Evolutionary conservation across 257 asterid species (phyloP), one percentile per base, ranked within the genome.

Genomic region (Gentiana macrophylla): DNA sequence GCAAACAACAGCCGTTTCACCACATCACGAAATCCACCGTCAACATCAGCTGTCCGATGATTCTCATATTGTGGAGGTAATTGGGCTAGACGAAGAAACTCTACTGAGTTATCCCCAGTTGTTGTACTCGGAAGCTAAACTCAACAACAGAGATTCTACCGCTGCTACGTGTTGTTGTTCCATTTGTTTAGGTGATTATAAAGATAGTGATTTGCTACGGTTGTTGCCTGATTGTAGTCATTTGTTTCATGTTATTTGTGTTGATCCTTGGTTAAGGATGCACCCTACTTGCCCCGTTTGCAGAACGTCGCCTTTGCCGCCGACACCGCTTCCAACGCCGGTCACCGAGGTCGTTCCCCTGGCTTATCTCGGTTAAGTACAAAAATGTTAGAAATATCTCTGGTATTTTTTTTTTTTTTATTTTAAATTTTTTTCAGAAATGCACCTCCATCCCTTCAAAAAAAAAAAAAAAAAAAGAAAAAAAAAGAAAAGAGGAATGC

Each of bases 261-360:
- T 90, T 35, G 95, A 90, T 55, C 91, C 88, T 5, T 90, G 98
- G 98, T 73, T 90, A 62, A 74, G 94, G 65, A 71, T 64, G 64
- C 89, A 90, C 72, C 96, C 98, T 0, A 86, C 98, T 4, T 90
- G 98, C 49, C 98, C 98, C 0, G 76, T 90, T 2, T 90, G 98
- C 72, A 79, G 98, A 49, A 90, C 94, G 0, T 86, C 98, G 37
- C 96, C 98, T 4, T 5, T 83, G 72, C 6, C 9, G 6, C 93
- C 94, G 37, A 63, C 95, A 52, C 97, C 97, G 49, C 35, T 77
- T 24, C 50, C 94, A 0, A 89, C 97, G 50, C 97, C 97, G 46
- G 13, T 86, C 70, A 90, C 82, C 10, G 95, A 89, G 86, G 94
- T 78, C 66, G 86, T 72, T 43, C 95, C 97, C 2, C 59, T 81